Conservation (phyloP, 2,329 filamentous ascomycete genomes). For the Phyllosticta citriasiana region DNA sequence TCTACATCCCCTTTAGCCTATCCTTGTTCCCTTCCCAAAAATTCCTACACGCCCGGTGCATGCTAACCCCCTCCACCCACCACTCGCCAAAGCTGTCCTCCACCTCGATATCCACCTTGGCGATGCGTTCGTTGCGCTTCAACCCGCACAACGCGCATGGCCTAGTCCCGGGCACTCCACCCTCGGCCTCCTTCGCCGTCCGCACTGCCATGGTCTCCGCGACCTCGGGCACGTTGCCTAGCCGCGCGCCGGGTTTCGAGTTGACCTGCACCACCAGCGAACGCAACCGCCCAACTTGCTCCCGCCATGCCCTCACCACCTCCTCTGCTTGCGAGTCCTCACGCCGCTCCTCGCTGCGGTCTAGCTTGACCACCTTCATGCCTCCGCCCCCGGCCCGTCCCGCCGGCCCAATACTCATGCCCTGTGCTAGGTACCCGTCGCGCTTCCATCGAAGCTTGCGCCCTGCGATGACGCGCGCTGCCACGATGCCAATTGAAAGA, state of each 20-base stretch:
- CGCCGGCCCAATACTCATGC: slow-evolving; percentile 74
- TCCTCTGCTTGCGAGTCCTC: slow-evolving; percentile 81
- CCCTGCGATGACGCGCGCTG: slow-evolving; percentile 73
- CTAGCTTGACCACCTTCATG: slow-evolving; percentile 85
- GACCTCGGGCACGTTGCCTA: slow-evolving; percentile 56
- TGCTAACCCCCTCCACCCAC: slow-evolving; percentile 65
- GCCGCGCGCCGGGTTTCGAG: slow-evolving; percentile 38
- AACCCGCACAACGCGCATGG: slow-evolving; percentile 79
- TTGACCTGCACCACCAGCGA: slow-evolving; percentile 44
- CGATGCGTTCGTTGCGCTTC: slow-evolving; percentile 74
- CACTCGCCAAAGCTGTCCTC: slow-evolving; percentile 93
- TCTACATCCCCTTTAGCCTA: neutral
- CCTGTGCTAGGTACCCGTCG: slow-evolving; percentile 72
- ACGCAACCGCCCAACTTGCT: slow-evolving; percentile 63
- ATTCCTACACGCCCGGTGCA: slow-evolving; percentile 70
- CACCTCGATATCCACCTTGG: slow-evolving; percentile 63
- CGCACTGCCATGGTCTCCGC: slow-evolving; percentile 58
- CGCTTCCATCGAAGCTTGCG: slow-evolving; percentile 84
- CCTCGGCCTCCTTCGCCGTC: slow-evolving; percentile 49
- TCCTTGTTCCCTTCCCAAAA: slow-evolving; percentile 77
- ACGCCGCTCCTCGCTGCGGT: slow-evolving; percentile 69
- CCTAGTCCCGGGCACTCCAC: slow-evolving; percentile 63
- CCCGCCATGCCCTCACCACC: slow-evolving; percentile 63
- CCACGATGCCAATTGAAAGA: slow-evolving; percentile 53
- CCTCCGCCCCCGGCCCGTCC: slow-evolving; percentile 64